Evolutionary conservation across 352 stramenopile species (phyloP).

Genomic region (Globisporangium okanoganense): DNA sequence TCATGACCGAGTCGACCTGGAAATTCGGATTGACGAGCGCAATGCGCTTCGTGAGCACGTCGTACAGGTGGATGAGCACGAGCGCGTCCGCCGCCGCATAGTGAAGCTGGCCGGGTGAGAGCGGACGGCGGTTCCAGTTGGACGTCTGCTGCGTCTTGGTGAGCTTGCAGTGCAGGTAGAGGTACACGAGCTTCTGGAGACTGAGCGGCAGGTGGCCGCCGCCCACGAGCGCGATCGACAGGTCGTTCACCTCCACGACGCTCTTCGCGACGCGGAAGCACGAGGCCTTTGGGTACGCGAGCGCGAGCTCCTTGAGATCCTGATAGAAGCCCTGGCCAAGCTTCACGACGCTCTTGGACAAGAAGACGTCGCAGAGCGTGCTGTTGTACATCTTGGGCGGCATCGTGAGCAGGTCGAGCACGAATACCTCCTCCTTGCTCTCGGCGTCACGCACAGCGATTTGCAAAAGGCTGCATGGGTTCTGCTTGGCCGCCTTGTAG

Average conservation of each 20-base stretch:
- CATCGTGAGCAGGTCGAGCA: constrained; percentile 65
- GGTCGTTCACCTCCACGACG: constrained; percentile 73
- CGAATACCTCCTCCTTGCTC: constrained; percentile 61
- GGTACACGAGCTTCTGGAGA: constrained; percentile 73
- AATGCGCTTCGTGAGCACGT: constrained; percentile 44
- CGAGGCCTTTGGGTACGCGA: constrained; percentile 58
- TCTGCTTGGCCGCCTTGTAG: constrained; percentile 27
- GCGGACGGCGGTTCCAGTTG: constrained; percentile 69
- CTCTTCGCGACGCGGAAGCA: constrained; percentile 66
- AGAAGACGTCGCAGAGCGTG: constrained; percentile 49
- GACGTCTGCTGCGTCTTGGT: constrained; percentile 79
- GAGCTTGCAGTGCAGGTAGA: constrained; percentile 64
- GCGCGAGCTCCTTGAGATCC: constrained; percentile 53
- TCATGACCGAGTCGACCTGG: constrained; percentile 40
- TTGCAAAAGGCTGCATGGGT: constrained; percentile 56
- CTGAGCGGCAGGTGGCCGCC: constrained; percentile 48
- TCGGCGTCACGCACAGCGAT: constrained; percentile 52
- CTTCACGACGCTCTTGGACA: constrained; percentile 65
- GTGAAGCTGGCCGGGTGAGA: constrained; percentile 49
- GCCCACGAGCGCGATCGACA: constrained; percentile 53
- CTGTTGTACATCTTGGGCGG: constrained; percentile 56
- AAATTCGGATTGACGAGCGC: constrained; percentile 27
- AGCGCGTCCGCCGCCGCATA: constrained; percentile 72
- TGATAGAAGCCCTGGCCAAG: constrained; percentile 61
- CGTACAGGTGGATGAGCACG: constrained; percentile 68